phyloP scores from a whole-genome alignment of 208 protist species.

The Trypanosomatidae sp. region DNA sequence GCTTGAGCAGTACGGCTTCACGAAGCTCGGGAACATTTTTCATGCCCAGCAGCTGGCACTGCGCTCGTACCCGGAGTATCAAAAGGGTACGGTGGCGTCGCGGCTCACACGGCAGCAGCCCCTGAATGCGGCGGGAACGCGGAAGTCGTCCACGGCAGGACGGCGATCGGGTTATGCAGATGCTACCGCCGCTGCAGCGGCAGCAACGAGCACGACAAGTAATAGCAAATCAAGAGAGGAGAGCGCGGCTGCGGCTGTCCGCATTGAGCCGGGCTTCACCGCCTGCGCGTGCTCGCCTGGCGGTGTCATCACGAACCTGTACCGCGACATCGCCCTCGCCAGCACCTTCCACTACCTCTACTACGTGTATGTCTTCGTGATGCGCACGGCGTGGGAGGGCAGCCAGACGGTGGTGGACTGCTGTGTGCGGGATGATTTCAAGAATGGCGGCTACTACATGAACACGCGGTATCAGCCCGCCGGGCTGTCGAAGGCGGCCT shows the following conservation, averaged over 20 bases:
- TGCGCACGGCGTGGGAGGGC: constrained; percentile 72
- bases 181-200: too few species aligned
- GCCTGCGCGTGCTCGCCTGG: constrained; percentile 71
- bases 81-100: constrained; percentile 12
- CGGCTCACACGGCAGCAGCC: constrained; percentile 18
- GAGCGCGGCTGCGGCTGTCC: too few species aligned
- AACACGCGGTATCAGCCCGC: constrained; percentile 57
- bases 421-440: constrained; percentile 70
- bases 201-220: too few species aligned
- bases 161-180: too few species aligned
- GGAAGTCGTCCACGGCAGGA: too few species aligned
- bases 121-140: too few species aligned
- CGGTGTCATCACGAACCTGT: constrained; percentile 75
- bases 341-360: constrained; percentile 52
- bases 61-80: constrained; percentile 69
- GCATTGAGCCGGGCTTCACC: constrained; percentile 52
- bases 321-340: constrained; percentile 59
- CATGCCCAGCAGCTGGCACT: constrained; percentile 77
- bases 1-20: constrained; percentile 85
- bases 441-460: constrained; percentile 87
- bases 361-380: constrained; percentile 64
- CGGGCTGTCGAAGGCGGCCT: constrained; percentile 70
- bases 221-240: too few species aligned
- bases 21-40: constrained; percentile 85
- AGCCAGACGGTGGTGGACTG: constrained; percentile 84